Base-by-base conservation (phyloP, 2,329 filamentous ascomycete genomes). In the Cladophialophora yegresii region DNA sequence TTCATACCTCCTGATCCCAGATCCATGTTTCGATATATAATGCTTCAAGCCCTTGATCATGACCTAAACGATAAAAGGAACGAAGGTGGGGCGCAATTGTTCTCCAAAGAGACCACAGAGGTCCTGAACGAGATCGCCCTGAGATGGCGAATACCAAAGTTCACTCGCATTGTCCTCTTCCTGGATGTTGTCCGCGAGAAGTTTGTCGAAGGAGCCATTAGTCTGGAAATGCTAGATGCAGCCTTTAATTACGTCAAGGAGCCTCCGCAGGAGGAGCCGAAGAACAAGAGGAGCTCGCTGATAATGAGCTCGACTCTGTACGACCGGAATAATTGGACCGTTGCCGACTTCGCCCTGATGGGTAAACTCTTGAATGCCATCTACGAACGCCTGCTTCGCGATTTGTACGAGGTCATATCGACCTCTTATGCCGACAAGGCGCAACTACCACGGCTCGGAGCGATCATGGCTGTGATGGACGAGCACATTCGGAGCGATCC, bases 391-490 rank as follows among this genome's bases (percentile, higher is more conserved):
- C 80, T 98, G 28, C 81, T 97, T 54, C 87, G 93, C 60, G 93
- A 98, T 73, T 83, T 99, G 20, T 97, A 91, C 76, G 88, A 93
- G 69, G 82, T 90, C n/a, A 85, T 97, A 76, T 89, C 93, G 80
- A 87, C 90, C 70, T 93, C 91, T 71, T 99, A 93, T 76, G 92
- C 96, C 67, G 79, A 84, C n/a, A 97, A 96, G 72, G 87, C 92
- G 10, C 67, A 70, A 13, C 62, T 70, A 9, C 92, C 91, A 4
- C 87, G 88, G 45, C 87, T 96, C 23, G 91, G 89, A 4, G 87
- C 87, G 13, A 85, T 96, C 32, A 87, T 98, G 83, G 89, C 87
- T 70, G 80, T 97, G 36, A 79, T 99, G 43, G 88, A 93, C 64
- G 88, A 87, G 59, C 92, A 98, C 74, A 88, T 99, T 63, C 88